phyloP scores from a whole-genome alignment of 805 yeast genomes.

The Wickerhamomyces chaumierensis region DNA sequence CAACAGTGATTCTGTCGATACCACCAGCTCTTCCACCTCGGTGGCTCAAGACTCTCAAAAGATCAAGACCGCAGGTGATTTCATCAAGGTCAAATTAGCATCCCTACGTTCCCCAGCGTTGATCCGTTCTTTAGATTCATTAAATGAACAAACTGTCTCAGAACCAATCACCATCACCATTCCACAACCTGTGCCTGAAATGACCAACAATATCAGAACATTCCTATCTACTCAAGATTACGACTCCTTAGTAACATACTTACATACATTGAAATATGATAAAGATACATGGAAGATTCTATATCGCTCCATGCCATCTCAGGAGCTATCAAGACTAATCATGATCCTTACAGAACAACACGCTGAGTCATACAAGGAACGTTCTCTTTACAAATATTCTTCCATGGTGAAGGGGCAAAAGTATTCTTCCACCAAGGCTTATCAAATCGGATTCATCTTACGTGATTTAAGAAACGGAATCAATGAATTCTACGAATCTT shows the following conservation, averaged over 20 bases:
- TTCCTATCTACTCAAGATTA: neutral
- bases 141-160: neutral
- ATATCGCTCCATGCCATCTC: constrained; percentile 3
- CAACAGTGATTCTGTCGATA: neutral
- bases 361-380: neutral
- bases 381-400: neutral
- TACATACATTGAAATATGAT: neutral
- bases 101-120: no score
- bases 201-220: neutral
- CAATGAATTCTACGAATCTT: no score
- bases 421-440: neutral
- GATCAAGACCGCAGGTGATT: neutral
- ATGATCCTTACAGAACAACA: constrained; percentile 3
- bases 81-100: neutral
- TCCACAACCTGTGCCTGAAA: neutral
- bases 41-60: neutral
- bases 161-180: neutral
- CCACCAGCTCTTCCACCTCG: neutral
- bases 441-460: neutral
- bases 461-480: neutral
- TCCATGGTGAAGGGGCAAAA: neutral
- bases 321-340: constrained; percentile 8
- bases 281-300: constrained; percentile 2
- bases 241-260: neutral
- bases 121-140: no score